Conservation (phyloP, 768 basidiomycete species). For the Amanita polypyramis region DNA sequence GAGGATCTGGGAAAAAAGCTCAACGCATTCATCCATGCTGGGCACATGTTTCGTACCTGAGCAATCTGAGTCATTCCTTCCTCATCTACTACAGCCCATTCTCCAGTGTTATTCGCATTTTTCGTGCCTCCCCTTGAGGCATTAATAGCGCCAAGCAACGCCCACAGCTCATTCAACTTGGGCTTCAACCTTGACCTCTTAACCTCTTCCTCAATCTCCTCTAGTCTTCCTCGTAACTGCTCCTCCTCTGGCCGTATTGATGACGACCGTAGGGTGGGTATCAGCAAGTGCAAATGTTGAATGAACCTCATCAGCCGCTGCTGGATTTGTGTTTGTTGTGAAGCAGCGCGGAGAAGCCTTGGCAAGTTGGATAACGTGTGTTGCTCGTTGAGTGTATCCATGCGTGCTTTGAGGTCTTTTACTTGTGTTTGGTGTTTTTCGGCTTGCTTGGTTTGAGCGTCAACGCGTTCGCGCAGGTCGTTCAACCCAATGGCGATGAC, state of each 20-base stretch:
- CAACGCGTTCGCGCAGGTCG: conserved; percentile 67
- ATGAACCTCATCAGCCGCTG: conserved; percentile 62
- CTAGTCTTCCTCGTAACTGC: conserved; percentile 54
- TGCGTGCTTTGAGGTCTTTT: conserved; percentile 58
- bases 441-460: conserved; percentile 62
- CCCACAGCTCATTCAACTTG: conserved; percentile 81
- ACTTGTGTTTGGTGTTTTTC: conserved; percentile 58
- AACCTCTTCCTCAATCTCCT: conserved; percentile 68
- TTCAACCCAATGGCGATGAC: conserved; percentile 77
- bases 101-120: conserved; percentile 30
- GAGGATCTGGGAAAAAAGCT: conserved; percentile 41
- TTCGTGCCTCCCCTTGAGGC: conserved; percentile 44
- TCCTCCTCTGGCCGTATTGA: conserved; percentile 78
- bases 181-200: conserved; percentile 53
- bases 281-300: conserved; percentile 70
- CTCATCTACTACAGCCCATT: conserved; percentile 83
- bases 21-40: conserved; percentile 2
- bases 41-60: conserved; percentile 35
- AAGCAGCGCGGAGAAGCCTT: conserved; percentile 51
- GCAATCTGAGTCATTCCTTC: conserved; percentile 70
- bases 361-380: conserved; percentile 61
- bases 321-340: conserved; percentile 56
- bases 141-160: conserved; percentile 63
- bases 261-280: conserved; percentile 65
- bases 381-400: conserved; percentile 47